Percentiles rank a stretch among this genome's conserved stretches.
These are phyloP conservation scores for Cyberlindnera mrakii DNA, from an alignment of 805 yeast genomes.

Conservation along the genomic window DNA sequence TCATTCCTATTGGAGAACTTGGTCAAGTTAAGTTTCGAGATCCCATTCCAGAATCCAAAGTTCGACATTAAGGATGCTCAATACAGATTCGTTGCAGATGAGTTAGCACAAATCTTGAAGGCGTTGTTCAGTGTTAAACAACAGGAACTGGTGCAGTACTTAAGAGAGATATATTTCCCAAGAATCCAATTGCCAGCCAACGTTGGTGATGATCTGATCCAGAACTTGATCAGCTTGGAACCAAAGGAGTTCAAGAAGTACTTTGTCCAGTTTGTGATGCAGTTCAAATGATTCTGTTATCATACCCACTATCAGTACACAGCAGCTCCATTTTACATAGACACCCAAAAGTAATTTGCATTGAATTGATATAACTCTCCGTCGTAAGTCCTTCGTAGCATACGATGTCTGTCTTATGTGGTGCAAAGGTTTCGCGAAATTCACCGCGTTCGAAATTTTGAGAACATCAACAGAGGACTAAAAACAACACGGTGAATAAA, in stretches of 20 bases:
- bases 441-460: no score
- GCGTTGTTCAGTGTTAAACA: constrained; percentile 48
- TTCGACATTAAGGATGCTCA: constrained; percentile 77
- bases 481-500: no score
- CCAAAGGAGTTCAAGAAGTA: constrained; percentile 67
- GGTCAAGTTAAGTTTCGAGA: constrained; percentile 64
- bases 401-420: no score
- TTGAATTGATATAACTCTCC: no score
- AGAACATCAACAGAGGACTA: no score
- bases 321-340: no score
- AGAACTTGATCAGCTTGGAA: constrained; percentile 48
- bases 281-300: constrained; percentile 16
- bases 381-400: no score
- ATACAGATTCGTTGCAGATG: constrained; percentile 66
- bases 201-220: constrained; percentile 55
- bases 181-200: constrained; percentile 53
- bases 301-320: no score
- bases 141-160: constrained; percentile 42
- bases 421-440: no score
- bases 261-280: constrained; percentile 42
- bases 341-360: no score
- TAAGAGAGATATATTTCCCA: constrained; percentile 45
- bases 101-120: constrained; percentile 64
- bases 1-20: constrained; percentile 62
- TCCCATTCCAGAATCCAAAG: constrained; percentile 66